These are phyloP conservation scores for Gloeopeniophorella convolvens DNA, from an alignment of 768 basidiomycete genomes.

Conservation along the genomic window DNA sequence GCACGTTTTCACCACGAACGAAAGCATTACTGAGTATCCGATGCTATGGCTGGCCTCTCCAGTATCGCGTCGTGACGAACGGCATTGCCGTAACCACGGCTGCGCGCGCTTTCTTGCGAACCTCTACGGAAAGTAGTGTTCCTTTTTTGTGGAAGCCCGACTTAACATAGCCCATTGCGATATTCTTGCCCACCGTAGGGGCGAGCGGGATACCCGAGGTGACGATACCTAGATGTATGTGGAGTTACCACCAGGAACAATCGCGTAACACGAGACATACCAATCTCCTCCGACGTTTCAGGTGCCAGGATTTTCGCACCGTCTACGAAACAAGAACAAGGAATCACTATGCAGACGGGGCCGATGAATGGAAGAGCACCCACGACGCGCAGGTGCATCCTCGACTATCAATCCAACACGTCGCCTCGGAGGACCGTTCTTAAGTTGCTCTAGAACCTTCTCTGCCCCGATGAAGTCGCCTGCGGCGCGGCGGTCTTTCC, in stretches of 20 bases:
- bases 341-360: not conserved
- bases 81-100: slow-evolving; percentile 81
- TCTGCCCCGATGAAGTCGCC: slow-evolving; percentile 78
- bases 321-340: slow-evolving; percentile 38
- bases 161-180: slow-evolving; percentile 91
- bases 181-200: slow-evolving; percentile 82
- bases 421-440: slow-evolving; percentile 67
- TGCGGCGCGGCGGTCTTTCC: slow-evolving; percentile 70
- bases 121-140: slow-evolving; percentile 76
- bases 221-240: slow-evolving; percentile 45
- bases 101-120: slow-evolving; percentile 72
- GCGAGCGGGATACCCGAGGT: slow-evolving; percentile 92
- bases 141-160: slow-evolving; percentile 87
- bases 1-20: too few relatives aligned
- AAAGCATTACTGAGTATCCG: too few relatives aligned
- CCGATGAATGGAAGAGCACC: slow-evolving; percentile 26
- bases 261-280: slow-evolving; percentile 33
- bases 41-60: too few relatives aligned
- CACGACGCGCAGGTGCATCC: slow-evolving; percentile 81
- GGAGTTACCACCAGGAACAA: slow-evolving; percentile 7
- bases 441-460: slow-evolving; percentile 65
- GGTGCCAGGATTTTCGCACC: slow-evolving; percentile 69
- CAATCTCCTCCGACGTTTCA: slow-evolving; percentile 49
- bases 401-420: slow-evolving; percentile 80
- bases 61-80: slow-evolving; percentile 80